These are phyloP conservation scores for Symbiodinium natans DNA, from an alignment of 73 alveolate species.

Conservation along the genomic window DNA sequence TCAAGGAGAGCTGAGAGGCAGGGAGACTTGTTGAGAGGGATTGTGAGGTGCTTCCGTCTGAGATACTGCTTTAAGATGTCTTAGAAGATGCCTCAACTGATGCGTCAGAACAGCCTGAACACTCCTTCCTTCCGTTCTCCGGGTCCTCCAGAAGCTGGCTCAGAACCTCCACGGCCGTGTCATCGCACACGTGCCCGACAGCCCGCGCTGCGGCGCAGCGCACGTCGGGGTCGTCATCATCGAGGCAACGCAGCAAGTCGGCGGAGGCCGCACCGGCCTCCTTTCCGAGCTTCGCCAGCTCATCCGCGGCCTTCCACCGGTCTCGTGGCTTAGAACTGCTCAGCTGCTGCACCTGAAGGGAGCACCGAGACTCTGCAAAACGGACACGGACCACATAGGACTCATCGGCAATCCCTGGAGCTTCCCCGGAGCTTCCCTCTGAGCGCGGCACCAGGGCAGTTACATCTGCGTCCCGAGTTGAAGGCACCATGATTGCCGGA, in stretches of 20 bases:
- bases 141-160: too few relatives aligned
- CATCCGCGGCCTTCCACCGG: slow-evolving; percentile 67
- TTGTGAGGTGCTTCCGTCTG: too few relatives aligned
- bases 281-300: not conserved
- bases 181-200: slow-evolving; percentile 34
- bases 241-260: not conserved
- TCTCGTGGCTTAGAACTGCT: slow-evolving; percentile 40
- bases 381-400: too few relatives aligned
- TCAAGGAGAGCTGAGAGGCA: not conserved
- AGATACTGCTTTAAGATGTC: too few relatives aligned
- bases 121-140: too few relatives aligned
- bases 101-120: too few relatives aligned
- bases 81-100: too few relatives aligned
- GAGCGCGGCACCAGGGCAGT: not conserved
- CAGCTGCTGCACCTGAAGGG: slow-evolving; percentile 13
- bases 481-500: not conserved
- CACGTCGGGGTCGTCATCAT: slow-evolving; percentile 55
- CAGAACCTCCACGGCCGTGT: not conserved
- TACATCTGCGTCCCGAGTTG: not conserved
- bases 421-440: too few relatives aligned
- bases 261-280: not conserved
- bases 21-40: too few relatives aligned
- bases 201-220: slow-evolving; percentile 82
- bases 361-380: too few relatives aligned
- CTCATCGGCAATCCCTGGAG: too few relatives aligned